These are phyloP conservation scores for Aureobasidium sp. DNA, from an alignment of 2,329 filamentous ascomycete genomes.

Conservation along the genomic window DNA sequence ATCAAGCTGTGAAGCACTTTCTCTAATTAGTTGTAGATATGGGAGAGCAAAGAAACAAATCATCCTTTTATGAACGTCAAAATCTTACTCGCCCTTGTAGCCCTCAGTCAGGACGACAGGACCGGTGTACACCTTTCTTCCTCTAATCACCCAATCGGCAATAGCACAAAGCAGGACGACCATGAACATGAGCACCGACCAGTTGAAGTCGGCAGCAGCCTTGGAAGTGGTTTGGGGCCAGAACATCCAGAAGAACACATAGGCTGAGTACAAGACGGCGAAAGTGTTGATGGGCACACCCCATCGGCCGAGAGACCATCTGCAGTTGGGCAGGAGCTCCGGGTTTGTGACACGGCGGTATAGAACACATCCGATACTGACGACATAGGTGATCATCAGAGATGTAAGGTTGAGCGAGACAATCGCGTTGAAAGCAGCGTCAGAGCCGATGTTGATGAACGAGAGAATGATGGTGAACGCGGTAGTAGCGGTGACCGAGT, in stretches of 20 bases:
- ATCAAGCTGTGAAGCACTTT: not conserved
- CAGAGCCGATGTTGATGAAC: conserved; percentile 21
- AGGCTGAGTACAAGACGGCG: conserved; percentile 27
- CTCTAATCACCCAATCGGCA: conserved; percentile 16
- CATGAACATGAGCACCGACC: conserved; percentile 19
- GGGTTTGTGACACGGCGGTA: conserved; percentile 20
- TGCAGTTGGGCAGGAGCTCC: conserved; percentile 20
- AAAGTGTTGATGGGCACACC: conserved; percentile 32
- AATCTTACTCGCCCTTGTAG: conserved; percentile 12
- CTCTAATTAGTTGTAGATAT: not conserved
- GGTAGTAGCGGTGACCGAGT: conserved; percentile 11
- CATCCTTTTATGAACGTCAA: not conserved
- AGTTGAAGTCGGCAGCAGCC: conserved; percentile 18
- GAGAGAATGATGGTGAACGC: conserved; percentile 16
- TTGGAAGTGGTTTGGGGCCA: conserved; percentile 23
- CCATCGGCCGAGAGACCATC: conserved; percentile 31
- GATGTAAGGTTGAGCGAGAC: conserved; percentile 14
- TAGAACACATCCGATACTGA: conserved; percentile 22
- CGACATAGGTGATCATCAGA: conserved; percentile 15
- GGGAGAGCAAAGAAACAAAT: not conserved
- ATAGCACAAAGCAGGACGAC: conserved; percentile 14
- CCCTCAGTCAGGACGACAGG: conserved; percentile 17
- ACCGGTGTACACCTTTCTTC: conserved; percentile 16
- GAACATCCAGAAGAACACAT: conserved; percentile 32
- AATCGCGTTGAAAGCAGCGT: conserved; percentile 16